Evolutionary conservation across 192 early-diverging fungal genomes (phyloP).

Genomic region (Coemansia sp.): DNA sequence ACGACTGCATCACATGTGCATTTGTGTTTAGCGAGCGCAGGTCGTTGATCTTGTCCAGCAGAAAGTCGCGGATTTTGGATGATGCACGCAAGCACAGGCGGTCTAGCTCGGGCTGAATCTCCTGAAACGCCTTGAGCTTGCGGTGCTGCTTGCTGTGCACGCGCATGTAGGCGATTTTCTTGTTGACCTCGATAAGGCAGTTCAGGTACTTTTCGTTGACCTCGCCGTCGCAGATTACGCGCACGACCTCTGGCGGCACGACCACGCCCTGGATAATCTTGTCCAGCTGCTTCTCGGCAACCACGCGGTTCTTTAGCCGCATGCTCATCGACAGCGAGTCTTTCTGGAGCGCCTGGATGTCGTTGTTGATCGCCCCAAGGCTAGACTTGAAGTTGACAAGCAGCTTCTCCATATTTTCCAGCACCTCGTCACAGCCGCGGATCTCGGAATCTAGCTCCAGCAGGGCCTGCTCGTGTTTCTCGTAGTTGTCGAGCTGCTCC

Average conservation of each 20-base stretch:
- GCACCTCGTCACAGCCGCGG: slow-evolving; percentile 70
- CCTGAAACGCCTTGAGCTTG: slow-evolving; percentile 75
- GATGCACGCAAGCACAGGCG: slow-evolving; percentile 80
- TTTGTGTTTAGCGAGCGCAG: slow-evolving; percentile 90
- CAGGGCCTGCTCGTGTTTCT: slow-evolving; percentile 36
- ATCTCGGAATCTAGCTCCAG: slow-evolving; percentile 50
- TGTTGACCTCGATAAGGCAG: slow-evolving; percentile 82
- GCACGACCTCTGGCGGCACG: slow-evolving; percentile 71
- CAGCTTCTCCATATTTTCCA: slow-evolving; percentile 82
- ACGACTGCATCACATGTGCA: slow-evolving; percentile 90
- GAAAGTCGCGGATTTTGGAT: slow-evolving; percentile 83
- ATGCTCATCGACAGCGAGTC: slow-evolving; percentile 79
- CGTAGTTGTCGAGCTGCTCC: slow-evolving; percentile 59
- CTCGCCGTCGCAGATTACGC: slow-evolving; percentile 88
- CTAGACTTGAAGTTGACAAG: slow-evolving; percentile 84
- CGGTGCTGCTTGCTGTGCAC: slow-evolving; percentile 69
- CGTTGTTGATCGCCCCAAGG: slow-evolving; percentile 82
- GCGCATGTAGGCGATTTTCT: slow-evolving; percentile 81
- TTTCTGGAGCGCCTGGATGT: slow-evolving; percentile 86
- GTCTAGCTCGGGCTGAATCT: slow-evolving; percentile 92
- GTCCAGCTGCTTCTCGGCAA: slow-evolving; percentile 72
- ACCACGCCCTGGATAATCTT: slow-evolving; percentile 82
- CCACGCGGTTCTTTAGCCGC: slow-evolving; percentile 80
- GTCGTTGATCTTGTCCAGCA: slow-evolving; percentile 81
- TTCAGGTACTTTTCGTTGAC: slow-evolving; percentile 88